Conservation (phyloP, 805 yeast genomes). For the Candida oleophila region DNA sequence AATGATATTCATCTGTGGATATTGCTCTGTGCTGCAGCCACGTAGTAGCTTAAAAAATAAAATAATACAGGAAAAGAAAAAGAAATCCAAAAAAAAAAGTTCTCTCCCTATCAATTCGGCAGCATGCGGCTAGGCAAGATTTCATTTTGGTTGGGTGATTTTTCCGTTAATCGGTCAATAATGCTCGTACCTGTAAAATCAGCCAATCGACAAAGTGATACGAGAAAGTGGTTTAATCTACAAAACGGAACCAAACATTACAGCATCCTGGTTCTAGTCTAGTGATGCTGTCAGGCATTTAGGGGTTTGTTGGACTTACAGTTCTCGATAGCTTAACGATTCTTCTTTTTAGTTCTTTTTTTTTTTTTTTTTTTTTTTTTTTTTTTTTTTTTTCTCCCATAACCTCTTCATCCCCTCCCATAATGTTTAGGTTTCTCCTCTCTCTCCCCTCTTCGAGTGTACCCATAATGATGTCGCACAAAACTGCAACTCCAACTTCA, state of each 20-base stretch:
- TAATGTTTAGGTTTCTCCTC: neutral
- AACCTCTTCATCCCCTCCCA: neutral
- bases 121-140: neutral
- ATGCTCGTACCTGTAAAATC: neutral
- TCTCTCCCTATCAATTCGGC: neutral
- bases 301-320: neutral
- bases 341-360: neutral
- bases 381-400: neutral
- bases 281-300: no score
- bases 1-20: neutral
- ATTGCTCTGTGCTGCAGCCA: neutral
- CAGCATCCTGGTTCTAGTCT: no score
- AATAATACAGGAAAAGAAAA: neutral
- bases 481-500: neutral
- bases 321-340: neutral
- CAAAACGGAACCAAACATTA: no score
- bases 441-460: constrained; percentile 1
- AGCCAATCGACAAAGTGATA: neutral
- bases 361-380: constrained; percentile 1
- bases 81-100: neutral
- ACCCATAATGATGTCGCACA: no score
- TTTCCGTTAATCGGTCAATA: neutral
- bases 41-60: neutral
- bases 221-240: neutral
- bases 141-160: neutral